Evolutionary conservation across 768 basidiomycete species (phyloP).

Genomic region (Rhizopogon roseolus): DNA sequence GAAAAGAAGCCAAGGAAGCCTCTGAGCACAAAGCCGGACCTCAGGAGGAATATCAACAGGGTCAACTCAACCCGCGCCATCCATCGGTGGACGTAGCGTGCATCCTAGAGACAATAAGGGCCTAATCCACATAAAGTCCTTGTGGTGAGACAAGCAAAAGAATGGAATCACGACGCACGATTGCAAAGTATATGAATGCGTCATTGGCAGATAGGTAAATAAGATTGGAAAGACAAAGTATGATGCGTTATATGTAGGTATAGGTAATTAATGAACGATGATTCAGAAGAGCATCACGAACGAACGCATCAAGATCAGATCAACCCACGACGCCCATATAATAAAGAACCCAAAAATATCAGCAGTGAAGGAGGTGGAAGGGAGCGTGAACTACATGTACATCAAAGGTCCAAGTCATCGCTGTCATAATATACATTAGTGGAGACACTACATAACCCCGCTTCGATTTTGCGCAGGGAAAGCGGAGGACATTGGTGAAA

Average conservation of each 20-base stretch:
- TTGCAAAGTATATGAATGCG: too few species aligned
- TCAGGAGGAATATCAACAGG: too few species aligned
- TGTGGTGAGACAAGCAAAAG: too few species aligned
- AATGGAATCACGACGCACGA: too few species aligned
- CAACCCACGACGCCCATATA: conserved; percentile 11
- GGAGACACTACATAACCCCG: conserved; percentile 11
- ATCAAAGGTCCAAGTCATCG: not conserved
- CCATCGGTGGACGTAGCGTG: too few species aligned
- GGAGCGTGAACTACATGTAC: conserved; percentile 19
- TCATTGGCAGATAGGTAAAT: not conserved
- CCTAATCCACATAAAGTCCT: too few species aligned
- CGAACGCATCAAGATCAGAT: conserved; percentile 13
- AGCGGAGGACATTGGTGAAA: conserved; percentile 81
- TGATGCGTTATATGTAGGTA: not conserved
- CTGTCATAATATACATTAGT: not conserved
- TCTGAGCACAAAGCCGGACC: too few species aligned
- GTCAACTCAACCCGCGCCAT: too few species aligned
- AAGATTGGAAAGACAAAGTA: not conserved
- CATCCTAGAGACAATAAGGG: too few species aligned
- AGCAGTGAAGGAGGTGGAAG: conserved; percentile 10
- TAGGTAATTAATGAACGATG: not conserved
- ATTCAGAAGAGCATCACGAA: conserved; percentile 19
- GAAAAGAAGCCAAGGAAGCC: too few species aligned
- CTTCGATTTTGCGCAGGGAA: conserved; percentile 45
- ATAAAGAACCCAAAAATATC: conserved; percentile 11